Evolutionary conservation across 163 green algal species (phyloP).

Genomic region (Scenedesmus sp.): DNA sequence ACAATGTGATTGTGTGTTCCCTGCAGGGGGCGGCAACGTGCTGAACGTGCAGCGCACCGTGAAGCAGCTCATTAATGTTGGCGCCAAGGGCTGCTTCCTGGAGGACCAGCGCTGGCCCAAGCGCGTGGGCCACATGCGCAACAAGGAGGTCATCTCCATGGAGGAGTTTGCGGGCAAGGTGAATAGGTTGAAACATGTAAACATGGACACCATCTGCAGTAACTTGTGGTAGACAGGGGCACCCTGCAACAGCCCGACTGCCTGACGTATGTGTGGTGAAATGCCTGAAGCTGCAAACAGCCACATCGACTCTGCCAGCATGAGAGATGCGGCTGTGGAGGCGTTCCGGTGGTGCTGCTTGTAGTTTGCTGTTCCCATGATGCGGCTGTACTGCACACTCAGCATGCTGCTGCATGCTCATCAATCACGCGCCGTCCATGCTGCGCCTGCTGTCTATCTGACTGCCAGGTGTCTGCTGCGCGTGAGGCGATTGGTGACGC

Average conservation of each 20-base stretch:
- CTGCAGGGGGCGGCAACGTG: slow-evolving; percentile 46
- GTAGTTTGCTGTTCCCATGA: no score
- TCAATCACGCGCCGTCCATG: background rate
- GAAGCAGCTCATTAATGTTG: slow-evolving; percentile 80
- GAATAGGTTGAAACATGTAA: no score
- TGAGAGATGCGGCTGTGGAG: no score
- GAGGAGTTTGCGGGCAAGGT: slow-evolving; percentile 85
- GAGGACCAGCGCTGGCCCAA: slow-evolving; percentile 90
- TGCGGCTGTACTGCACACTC: background rate
- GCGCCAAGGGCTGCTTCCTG: slow-evolving; percentile 81
- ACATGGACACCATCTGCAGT: no score
- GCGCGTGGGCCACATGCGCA: slow-evolving; percentile 76
- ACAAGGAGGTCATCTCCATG: slow-evolving; percentile 81
- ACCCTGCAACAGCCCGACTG: no score
- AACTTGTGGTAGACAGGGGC: no score
- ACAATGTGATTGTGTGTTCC: no score
- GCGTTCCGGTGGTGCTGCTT: no score
- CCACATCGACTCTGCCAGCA: no score
- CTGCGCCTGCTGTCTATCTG: background rate
- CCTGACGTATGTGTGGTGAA: background rate
- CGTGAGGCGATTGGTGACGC: slow-evolving; percentile 78
- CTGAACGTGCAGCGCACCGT: slow-evolving; percentile 91
- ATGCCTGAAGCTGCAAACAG: no score
- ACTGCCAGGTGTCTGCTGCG: slow-evolving; percentile 69
- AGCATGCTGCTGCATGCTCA: background rate